A percentile compares a stretch with the other conserved stretches of the same genome.
Evolutionary conservation across 139 green algal species (phyloP).

Genomic region (Asterochloris erici): DNA sequence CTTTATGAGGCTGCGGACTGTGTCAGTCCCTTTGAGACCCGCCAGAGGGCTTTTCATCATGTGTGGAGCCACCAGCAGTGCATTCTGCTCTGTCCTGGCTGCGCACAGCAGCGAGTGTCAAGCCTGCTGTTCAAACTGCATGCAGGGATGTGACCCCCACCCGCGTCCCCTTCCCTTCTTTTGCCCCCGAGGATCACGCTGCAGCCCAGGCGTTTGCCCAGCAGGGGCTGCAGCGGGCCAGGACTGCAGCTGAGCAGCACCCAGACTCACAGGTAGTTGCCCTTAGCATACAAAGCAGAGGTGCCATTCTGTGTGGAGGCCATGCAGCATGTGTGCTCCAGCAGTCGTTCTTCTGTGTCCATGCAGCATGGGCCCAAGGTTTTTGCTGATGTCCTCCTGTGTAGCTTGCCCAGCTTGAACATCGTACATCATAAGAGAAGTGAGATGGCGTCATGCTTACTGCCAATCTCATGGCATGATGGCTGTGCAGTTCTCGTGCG

Average conservation of each 20-base stretch:
- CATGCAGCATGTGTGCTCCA: too few relatives aligned
- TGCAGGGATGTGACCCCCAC: conserved; percentile 18
- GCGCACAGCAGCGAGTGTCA: too few relatives aligned
- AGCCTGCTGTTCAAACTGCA: neutral
- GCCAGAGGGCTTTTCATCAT: neutral
- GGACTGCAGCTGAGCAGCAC: neutral
- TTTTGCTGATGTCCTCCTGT: too few relatives aligned
- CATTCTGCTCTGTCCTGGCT: too few relatives aligned
- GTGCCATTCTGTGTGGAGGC: neutral
- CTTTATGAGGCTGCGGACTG: neutral
- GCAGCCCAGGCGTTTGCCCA: neutral
- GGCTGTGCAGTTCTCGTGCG: too few relatives aligned
- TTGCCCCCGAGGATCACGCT: conserved; percentile 13
- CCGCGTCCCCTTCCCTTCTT: conserved; percentile 9
- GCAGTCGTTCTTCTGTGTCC: too few relatives aligned
- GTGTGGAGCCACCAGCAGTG: neutral
- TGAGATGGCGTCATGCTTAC: too few relatives aligned
- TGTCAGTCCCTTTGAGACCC: too few relatives aligned
- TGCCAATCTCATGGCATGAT: too few relatives aligned
- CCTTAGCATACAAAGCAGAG: neutral
- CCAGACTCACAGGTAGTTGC: neutral
- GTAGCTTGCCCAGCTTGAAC: too few relatives aligned
- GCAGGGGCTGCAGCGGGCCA: conserved; percentile 12
- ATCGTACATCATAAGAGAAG: too few relatives aligned
- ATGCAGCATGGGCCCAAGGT: too few relatives aligned